These are phyloP conservation scores for Epichloe baconii DNA, from an alignment of 2,329 filamentous ascomycete species.

Conservation along the genomic window DNA sequence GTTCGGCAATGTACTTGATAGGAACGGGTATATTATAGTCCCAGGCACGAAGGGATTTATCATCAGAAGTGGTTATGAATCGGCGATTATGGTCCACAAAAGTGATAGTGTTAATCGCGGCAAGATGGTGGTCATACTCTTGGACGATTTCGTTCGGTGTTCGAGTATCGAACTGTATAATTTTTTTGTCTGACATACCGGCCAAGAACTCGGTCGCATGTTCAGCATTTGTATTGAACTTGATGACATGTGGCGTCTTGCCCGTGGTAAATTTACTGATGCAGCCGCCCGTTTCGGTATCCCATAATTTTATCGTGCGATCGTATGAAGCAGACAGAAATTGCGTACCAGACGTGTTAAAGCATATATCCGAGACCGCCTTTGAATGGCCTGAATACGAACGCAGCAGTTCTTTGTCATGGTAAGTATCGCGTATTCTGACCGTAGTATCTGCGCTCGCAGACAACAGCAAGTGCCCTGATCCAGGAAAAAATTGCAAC, in stretches of 20 bases:
- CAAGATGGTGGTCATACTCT: conserved; percentile 96
- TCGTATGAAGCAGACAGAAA: conserved; percentile 92
- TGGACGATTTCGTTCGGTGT: conserved; percentile 69
- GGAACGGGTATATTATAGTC: conserved; percentile 97
- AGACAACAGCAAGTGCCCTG: conserved; percentile 79
- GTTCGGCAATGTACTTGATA: conserved; percentile 96
- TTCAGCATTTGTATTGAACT: conserved; percentile 74
- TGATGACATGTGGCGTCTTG: conserved; percentile 87
- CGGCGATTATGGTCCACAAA: conserved; percentile 90
- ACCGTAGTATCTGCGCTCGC: conserved; percentile 83
- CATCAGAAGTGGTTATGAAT: conserved; percentile 96
- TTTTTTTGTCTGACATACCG: conserved; percentile 98
- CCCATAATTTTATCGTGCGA: conserved; percentile 94
- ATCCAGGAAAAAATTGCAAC: conserved; percentile 76
- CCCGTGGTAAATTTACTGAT: conserved; percentile 81
- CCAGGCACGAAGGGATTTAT: conserved; percentile 92
- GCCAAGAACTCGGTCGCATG: conserved; percentile 83
- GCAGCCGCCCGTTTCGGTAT: conserved; percentile 87
- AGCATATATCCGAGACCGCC: conserved; percentile 77
- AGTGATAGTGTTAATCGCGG: conserved; percentile 94
- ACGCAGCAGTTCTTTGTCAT: conserved; percentile 74
- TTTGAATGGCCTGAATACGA: conserved; percentile 89
- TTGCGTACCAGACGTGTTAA: conserved; percentile 67
- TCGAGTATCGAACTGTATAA: conserved; percentile 88
- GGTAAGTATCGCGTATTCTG: conserved; percentile 91